phyloP scores from a whole-genome alignment of 495 filamentous ascomycete species.

The Daldinia concentrica region DNA sequence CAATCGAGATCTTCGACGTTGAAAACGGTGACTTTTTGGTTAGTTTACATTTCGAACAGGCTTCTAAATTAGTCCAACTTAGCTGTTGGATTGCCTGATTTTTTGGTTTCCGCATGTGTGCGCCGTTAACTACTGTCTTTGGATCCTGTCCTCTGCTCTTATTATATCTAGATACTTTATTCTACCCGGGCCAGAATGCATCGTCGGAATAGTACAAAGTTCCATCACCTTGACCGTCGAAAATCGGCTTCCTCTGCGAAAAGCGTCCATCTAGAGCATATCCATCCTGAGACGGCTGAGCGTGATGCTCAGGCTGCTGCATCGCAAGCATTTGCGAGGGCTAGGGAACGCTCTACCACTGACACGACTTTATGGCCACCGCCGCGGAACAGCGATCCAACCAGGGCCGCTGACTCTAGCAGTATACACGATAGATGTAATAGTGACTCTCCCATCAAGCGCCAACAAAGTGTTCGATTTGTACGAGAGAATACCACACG shows the following conservation, averaged over 20 bases:
- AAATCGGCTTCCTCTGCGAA: slow-evolving; percentile 71
- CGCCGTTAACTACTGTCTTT: background rate
- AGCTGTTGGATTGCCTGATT: slow-evolving; percentile 3
- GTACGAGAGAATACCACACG: slow-evolving; percentile 47
- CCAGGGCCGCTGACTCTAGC: background rate
- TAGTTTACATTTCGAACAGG: slow-evolving; percentile 31
- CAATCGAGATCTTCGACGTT: slow-evolving; percentile 15
- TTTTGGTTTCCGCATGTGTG: slow-evolving; percentile 5
- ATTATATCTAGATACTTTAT: slow-evolving; percentile 6
- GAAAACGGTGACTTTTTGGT: slow-evolving; percentile 36
- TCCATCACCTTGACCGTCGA: slow-evolving; percentile 62
- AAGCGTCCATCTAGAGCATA: slow-evolving; percentile 56
- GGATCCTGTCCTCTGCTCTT: background rate
- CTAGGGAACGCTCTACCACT: slow-evolving; percentile 54
- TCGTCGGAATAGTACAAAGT: slow-evolving; percentile 44
- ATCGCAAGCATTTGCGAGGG: slow-evolving; percentile 69
- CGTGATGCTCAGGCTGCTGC: slow-evolving; percentile 74
- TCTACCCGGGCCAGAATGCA: slow-evolving; percentile 27
- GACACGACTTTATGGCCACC: slow-evolving; percentile 46
- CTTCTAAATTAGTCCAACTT: slow-evolving; percentile 4
- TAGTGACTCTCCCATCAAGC: slow-evolving; percentile 38
- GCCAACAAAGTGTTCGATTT: slow-evolving; percentile 66
- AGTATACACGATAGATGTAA: slow-evolving; percentile 11
- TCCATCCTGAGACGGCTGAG: slow-evolving; percentile 65
- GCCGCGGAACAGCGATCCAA: slow-evolving; percentile 23